phyloP scores from a whole-genome alignment of 169 alveolate genomes.

The Plasmodium billcollinsi region DNA sequence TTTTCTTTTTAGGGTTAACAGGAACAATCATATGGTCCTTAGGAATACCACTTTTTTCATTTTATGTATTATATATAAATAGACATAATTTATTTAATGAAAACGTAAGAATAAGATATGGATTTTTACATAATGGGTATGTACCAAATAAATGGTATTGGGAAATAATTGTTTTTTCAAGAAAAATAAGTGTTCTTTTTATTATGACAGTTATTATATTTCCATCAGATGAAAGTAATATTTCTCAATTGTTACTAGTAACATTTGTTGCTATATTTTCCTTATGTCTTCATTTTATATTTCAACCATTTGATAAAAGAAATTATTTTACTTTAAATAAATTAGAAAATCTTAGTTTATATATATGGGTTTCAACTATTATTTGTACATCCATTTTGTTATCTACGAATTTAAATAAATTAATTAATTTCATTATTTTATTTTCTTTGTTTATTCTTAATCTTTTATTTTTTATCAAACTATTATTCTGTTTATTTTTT shows the following conservation, averaged over 20 bases:
- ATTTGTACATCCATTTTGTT: slow-evolving; percentile 70
- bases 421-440: slow-evolving; percentile 58
- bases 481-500: slow-evolving; percentile 61
- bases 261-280: slow-evolving; percentile 85
- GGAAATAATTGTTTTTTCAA: slow-evolving; percentile 88
- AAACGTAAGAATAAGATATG: slow-evolving; percentile 86
- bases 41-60: slow-evolving; percentile 89
- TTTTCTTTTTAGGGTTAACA: slow-evolving; percentile 83
- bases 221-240: slow-evolving; percentile 82
- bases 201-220: slow-evolving; percentile 84
- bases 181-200: slow-evolving; percentile 86
- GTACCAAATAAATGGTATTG: slow-evolving; percentile 88
- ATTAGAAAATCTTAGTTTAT: slow-evolving; percentile 39
- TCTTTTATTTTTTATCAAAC: slow-evolving; percentile 56
- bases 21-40: slow-evolving; percentile 88
- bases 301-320: slow-evolving; percentile 89
- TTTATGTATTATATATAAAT: slow-evolving; percentile 82
- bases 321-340: slow-evolving; percentile 69
- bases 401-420: slow-evolving; percentile 64
- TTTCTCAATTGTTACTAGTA: slow-evolving; percentile 85
- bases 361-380: slow-evolving; percentile 69
- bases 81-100: slow-evolving; percentile 84
- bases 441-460: slow-evolving; percentile 45
- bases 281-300: slow-evolving; percentile 83
- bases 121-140: slow-evolving; percentile 90